Base-by-base conservation (phyloP, 2,329 filamentous ascomycete genomes). In the Blastomyces gilchristii region DNA sequence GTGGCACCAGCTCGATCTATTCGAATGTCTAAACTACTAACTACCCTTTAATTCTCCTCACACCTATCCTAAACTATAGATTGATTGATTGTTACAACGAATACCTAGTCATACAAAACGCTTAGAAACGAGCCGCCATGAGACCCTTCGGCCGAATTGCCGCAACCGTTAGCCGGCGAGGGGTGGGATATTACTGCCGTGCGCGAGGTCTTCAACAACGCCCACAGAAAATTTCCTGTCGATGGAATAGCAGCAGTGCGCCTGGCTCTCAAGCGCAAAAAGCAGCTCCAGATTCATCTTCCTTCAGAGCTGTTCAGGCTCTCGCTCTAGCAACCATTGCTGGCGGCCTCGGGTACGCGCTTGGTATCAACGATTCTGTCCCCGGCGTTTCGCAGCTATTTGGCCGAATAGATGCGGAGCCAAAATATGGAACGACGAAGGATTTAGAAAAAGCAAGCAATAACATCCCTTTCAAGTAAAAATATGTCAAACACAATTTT, bases 291-390 rank as follows among this genome's bases (percentile, higher is more conserved):
- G 50, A 58, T 31, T 25, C 53, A 25, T 60, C 50, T 14, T 56
- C 52, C 14, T 62, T 61, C 60, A 66, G 53, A 31, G n/a, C 34
- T 53, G 53, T 62, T n/a, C 58, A 63, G 34, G 57, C 64, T 52
- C 12, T 83, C 1, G 71, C 83, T 18, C 72, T 81, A 57, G 77
- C 80, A 58, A 76, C 78, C 37, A 77, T 82, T 58, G 80, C 81
- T 22, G 80, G 79, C 37, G 77, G 79, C 12, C 69, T 81, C n/a
- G 79, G 82, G 3, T 85, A 84, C 67, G 71, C 77, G 16, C 77
- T 78, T 62, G 81, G 82, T 28, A 73, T 75, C 63, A 78, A 75
- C 61, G 77, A 77, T 66, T 73, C 75, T n/a, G 65, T 69, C 12
- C 67, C 70, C 11, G 67, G 69, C 58, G 66, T 72, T 58, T 70